Conservation (phyloP, 2,329 filamentous ascomycete genomes). For the Alternaria postmessia region DNA sequence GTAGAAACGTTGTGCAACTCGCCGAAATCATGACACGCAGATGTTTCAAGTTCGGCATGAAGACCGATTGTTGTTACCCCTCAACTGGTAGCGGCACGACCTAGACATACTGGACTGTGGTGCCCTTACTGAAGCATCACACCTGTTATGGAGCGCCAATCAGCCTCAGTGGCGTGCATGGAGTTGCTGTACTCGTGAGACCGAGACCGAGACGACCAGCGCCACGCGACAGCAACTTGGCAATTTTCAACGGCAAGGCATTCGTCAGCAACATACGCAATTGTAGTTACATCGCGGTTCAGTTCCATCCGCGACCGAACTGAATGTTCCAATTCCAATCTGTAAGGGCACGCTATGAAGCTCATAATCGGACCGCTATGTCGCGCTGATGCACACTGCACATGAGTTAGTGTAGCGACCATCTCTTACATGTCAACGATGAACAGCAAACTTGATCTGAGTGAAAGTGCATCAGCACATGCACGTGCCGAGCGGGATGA, state of each 20-base stretch:
- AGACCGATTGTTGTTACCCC: background rate
- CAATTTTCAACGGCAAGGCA: background rate
- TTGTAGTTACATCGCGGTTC: background rate
- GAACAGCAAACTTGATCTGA: background rate
- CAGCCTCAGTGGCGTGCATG: constrained; percentile 4
- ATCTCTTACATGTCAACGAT: background rate
- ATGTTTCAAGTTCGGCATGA: background rate
- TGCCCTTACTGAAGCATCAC: background rate
- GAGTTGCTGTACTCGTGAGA: constrained; percentile 2
- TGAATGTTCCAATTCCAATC: background rate
- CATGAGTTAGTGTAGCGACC: background rate
- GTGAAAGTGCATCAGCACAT: background rate
- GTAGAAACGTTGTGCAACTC: background rate
- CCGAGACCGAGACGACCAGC: background rate
- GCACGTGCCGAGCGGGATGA: background rate
- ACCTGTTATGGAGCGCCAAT: background rate
- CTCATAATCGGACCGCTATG: background rate
- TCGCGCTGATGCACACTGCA: background rate
- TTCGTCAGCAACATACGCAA: constrained; percentile 5
- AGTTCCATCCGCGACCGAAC: background rate
- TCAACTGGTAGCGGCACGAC: background rate
- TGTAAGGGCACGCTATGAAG: background rate
- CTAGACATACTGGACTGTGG: background rate
- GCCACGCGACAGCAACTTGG: background rate
- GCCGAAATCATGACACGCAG: background rate